These are phyloP conservation scores for Erysiphe pulchra DNA, from an alignment of 2,329 filamentous ascomycete genomes.

Conservation along the genomic window DNA sequence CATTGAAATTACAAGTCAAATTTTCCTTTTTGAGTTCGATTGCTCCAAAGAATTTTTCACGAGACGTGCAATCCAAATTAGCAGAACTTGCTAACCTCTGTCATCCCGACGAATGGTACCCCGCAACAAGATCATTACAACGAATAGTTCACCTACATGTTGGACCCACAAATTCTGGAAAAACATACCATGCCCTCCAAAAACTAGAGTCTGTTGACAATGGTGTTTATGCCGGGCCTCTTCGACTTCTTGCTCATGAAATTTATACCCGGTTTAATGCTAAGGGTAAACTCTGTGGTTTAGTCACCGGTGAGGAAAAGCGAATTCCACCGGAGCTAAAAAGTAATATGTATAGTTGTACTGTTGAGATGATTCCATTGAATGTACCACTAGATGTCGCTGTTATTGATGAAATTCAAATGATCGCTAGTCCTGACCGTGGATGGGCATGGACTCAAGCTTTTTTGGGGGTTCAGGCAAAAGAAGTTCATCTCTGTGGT, in stretches of 20 bases:
- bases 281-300: slow-evolving; percentile 48
- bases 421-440: slow-evolving; percentile 58
- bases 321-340: slow-evolving; percentile 35
- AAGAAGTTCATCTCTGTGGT: slow-evolving; percentile 80
- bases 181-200: slow-evolving; percentile 84
- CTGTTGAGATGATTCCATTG: slow-evolving; percentile 62
- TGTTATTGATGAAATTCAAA: slow-evolving; percentile 96
- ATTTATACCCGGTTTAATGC: slow-evolving; percentile 71
- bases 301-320: slow-evolving; percentile 81
- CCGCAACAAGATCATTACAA: slow-evolving; percentile 53
- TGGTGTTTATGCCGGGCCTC: slow-evolving; percentile 75
- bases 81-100: slow-evolving; percentile 51
- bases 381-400: slow-evolving; percentile 43
- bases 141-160: slow-evolving; percentile 79
- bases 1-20: slow-evolving; percentile 30
- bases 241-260: slow-evolving; percentile 76
- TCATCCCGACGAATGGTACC: slow-evolving; percentile 84
- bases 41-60: slow-evolving; percentile 28
- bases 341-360: slow-evolving; percentile 51
- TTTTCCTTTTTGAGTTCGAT: slow-evolving; percentile 41
- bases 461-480: slow-evolving; percentile 61
- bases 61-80: slow-evolving; percentile 21
- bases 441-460: slow-evolving; percentile 93
- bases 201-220: slow-evolving; percentile 48
- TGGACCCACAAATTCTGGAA: slow-evolving; percentile 91